phyloP scores from a whole-genome alignment of 2,329 filamentous ascomycete genomes.

The Sporothrix variecibatus region DNA sequence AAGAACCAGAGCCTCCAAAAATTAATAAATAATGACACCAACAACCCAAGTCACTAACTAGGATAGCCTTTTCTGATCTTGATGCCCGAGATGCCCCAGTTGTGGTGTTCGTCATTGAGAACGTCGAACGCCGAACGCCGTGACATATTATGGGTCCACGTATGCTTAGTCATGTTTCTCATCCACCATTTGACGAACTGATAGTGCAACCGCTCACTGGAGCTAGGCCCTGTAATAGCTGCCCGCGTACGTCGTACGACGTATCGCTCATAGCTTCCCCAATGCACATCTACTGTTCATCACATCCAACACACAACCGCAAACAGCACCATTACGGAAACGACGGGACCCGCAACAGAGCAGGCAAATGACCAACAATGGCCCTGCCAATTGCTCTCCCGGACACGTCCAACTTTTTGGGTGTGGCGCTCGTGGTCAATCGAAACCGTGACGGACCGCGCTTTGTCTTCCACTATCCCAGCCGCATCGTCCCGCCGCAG shows the following conservation, averaged over 20 bases:
- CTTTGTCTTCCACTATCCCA: slow-evolving; percentile 87
- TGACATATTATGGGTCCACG: background rate
- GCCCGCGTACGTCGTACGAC: too few relatives aligned
- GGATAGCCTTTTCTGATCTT: too few relatives aligned
- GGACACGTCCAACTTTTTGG: slow-evolving; percentile 61
- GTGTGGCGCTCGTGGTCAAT: slow-evolving; percentile 72
- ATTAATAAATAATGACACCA: too few relatives aligned
- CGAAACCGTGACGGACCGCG: slow-evolving; percentile 76
- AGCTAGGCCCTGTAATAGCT: slow-evolving; percentile 7
- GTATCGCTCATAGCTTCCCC: background rate
- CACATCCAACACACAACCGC: background rate
- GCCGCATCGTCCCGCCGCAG: slow-evolving; percentile 50
- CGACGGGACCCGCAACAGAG: background rate
- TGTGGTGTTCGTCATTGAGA: too few relatives aligned
- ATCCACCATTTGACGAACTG: background rate
- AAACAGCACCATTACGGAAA: background rate
- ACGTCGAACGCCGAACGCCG: too few relatives aligned
- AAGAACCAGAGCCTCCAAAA: too few relatives aligned
- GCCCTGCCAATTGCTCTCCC: slow-evolving; percentile 50
- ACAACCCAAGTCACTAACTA: too few relatives aligned
- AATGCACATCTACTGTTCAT: background rate
- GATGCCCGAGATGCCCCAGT: too few relatives aligned
- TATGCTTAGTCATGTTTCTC: background rate
- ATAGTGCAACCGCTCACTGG: background rate
- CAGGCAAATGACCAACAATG: slow-evolving; percentile 40